Evolutionary conservation across 257 asterid species (phyloP), one percentile per base, ranked within the genome.

Genomic region (Ilex asprella): DNA sequence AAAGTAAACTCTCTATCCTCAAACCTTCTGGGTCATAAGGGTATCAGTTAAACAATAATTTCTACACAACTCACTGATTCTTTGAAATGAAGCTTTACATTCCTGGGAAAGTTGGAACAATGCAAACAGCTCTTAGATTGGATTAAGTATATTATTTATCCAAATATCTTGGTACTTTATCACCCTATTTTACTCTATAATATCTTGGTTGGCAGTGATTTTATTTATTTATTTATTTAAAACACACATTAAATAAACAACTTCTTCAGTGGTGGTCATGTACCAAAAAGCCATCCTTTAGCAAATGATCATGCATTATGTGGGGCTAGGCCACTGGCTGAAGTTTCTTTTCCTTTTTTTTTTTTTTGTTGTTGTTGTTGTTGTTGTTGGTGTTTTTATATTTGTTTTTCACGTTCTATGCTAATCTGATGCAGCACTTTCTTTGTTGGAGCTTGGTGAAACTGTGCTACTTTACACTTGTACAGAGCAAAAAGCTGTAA

Each of bases 361-460:
- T 56, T 31, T 59, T 50, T n/a, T 58, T 31, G 51, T 62, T 56
- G 51, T 39, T 55, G 16, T n/a, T 52, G 47, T 60, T 67, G 76
- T 75, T 84, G 74, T 78, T 78, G 27, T 21, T 21, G 0, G 27
- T 21, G 27, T 21, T 21, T 21, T 21, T 21, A n/a, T 75, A 66
- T 66, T 81, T 73, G 59, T 77, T 55, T 57, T 56, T 58, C 11
- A 21, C 27, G 27, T 56, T 6, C 62, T 69, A 73, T 81, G 87
- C 84, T 78, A 78, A 82, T 84, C 87, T 63, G 89, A 81, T 81
- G 76, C 71, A 73, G 60, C 81, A 53, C 75, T 73, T 78, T 65
- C 21, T 61, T 64, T 60, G 55, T 29, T 44, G 57, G 31, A 31
- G 56, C 39, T 58, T 61, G 55, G 53, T 58, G 30, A 39, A 31